Evolutionary conservation across 75 land plant genomes (phyloP).

Genomic region (Pinus taeda): DNA sequence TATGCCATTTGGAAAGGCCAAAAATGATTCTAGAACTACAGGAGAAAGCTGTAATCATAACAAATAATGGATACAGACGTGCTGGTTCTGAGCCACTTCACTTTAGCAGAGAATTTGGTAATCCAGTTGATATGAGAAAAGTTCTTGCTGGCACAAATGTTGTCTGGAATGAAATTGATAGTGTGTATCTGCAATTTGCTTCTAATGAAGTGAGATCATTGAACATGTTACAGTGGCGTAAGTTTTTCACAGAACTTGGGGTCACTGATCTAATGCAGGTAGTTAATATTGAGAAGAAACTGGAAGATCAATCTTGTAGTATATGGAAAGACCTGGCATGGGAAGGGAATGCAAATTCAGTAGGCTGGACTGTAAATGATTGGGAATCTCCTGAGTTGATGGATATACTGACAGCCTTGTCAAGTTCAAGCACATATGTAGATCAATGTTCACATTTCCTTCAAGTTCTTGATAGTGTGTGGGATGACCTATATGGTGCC

Average conservation of each 20-base stretch:
- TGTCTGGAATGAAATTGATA: slow-evolving; percentile 73
- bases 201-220: slow-evolving; percentile 13
- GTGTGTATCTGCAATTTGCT: slow-evolving; percentile 52
- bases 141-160: slow-evolving; percentile 30
- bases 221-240: slow-evolving; percentile 53
- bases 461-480: slow-evolving; percentile 66
- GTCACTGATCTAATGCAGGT: slow-evolving; percentile 79
- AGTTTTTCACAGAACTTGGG: slow-evolving; percentile 63
- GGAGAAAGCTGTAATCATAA: slow-evolving; percentile 53
- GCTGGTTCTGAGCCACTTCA: slow-evolving; percentile 58
- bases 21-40: slow-evolving; percentile 46
- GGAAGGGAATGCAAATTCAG: slow-evolving; percentile 14
- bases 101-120: slow-evolving; percentile 64
- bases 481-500: slow-evolving; percentile 59
- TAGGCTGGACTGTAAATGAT: slow-evolving; percentile 35
- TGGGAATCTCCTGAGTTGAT: slow-evolving; percentile 81
- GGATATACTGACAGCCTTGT: slow-evolving; percentile 37
- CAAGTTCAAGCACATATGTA: slow-evolving; percentile 13
- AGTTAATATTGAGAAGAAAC: slow-evolving; percentile 29
- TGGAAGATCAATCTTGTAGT: slow-evolving; percentile 26
- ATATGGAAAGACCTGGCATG: slow-evolving; percentile 15
- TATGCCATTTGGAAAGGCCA: slow-evolving; percentile 51
- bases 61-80: slow-evolving; percentile 62
- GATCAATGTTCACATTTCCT: slow-evolving; percentile 43
- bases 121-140: slow-evolving; percentile 43